Evolutionary conservation across 106 monocot genomes (phyloP).

Genomic region (Allium sativum): DNA sequence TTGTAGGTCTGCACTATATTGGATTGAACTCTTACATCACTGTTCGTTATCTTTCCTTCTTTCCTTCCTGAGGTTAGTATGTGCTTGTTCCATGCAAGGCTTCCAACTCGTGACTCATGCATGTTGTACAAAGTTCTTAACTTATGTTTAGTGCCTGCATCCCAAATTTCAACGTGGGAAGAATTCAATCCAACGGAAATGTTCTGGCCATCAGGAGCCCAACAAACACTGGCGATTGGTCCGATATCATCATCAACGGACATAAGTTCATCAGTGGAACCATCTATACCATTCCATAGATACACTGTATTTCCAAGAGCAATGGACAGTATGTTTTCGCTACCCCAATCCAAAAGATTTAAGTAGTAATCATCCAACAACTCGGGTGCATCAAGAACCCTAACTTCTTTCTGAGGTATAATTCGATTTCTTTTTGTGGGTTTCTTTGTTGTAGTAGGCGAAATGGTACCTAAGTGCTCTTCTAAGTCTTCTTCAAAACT

Average conservation of each 20-base stretch:
- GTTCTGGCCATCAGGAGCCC: constrained; percentile 57
- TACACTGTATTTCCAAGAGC: constrained; percentile 17
- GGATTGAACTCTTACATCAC: neutral
- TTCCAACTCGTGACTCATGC: neutral
- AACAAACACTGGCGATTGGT: constrained; percentile 52
- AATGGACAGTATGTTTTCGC: constrained; percentile 1
- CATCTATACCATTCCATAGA: constrained; percentile 34
- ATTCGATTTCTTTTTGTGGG: constrained; percentile 24
- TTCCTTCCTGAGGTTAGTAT: neutral
- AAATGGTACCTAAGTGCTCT: too few species aligned
- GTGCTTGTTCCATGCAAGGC: neutral
- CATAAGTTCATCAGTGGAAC: constrained; percentile 13
- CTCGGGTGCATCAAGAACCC: constrained; percentile 1
- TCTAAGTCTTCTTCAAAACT: too few species aligned
- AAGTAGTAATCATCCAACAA: neutral
- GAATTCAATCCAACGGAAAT: constrained; percentile 42
- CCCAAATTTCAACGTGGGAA: constrained; percentile 50
- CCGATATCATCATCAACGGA: constrained; percentile 41
- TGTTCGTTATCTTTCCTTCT: neutral
- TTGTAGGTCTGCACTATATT: neutral
- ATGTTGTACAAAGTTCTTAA: neutral
- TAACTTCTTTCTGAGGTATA: constrained; percentile 25
- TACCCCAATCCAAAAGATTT: constrained; percentile 17
- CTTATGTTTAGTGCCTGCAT: neutral
- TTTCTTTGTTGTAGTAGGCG: constrained; percentile 9